Evolutionary conservation across 805 yeast genomes (phyloP), one percentile per base, ranked within the genome.

Genomic region (Lachancea kluyveri): DNA sequence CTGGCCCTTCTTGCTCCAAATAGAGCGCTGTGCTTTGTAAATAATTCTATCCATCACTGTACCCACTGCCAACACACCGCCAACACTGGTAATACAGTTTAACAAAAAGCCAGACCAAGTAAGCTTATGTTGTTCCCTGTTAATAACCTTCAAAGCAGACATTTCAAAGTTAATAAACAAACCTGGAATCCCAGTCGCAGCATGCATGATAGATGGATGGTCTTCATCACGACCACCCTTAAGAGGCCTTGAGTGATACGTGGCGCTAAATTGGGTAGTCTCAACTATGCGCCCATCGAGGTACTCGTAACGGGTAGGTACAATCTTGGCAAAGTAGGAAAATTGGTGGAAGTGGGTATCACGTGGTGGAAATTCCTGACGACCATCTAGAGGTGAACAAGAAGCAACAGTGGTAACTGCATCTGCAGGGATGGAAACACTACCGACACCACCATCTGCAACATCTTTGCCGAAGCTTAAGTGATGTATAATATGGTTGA

Each of bases 21-120:
- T 58, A 9, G 79, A 84, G 57, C 74, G 75, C 52, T 87, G 88
- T 1, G 95, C 95, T 8, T 84, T 90, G 74, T 84, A 87, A 4
- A 87, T 81, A 3, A 94, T 77, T 38, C 86, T 73, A 57, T 92
- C 98, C 28, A 88, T 58, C 21, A 88, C 74, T 0, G 96, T 80
- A 7, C 95, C 97, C 17, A 90, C 87, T 17, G 96, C 88, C 37
- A 92, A 65, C 8, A 92, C 87, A 28, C 97, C 96, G 7, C 96
- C 97, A 24, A 90, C 70, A 6, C 94, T 85, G 35, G 95, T 81
- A 43, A 92, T 75, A 17, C 83, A 84, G 21, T 88, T 86, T 37
- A 87, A 63, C 16, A 86, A 49, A 52, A 88, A 87, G 2, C 87
- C 83, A 18, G 88, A 79, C 79, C 92, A 82, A 2, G 92, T 70